A percentile compares a stretch with the other conserved stretches of the same genome.
Conservation (phyloP, 805 yeast species). For the Wickerhamiella galacta region DNA sequence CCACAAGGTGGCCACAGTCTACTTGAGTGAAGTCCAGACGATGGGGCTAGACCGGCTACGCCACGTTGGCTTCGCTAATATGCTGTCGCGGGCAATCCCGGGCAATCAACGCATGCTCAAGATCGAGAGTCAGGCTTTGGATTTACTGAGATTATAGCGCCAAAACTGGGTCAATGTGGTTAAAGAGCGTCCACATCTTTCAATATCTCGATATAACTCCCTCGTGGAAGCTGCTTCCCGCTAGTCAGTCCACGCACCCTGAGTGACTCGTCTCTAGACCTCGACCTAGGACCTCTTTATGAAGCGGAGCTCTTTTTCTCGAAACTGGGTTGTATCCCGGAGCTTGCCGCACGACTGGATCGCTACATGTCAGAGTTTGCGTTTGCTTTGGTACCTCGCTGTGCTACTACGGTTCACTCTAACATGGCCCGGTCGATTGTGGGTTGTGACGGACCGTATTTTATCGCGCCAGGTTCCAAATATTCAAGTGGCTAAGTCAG, state of each 20-base stretch:
- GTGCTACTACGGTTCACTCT: too few relatives aligned
- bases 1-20: slow-evolving; percentile 73
- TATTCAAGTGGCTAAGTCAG: slow-evolving; percentile 46
- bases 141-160: slow-evolving; percentile 38
- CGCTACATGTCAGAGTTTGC: background rate
- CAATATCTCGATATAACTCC: slow-evolving; percentile 58
- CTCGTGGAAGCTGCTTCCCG: slow-evolving; percentile 71
- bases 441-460: slow-evolving; percentile 66
- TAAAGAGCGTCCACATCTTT: slow-evolving; percentile 28
- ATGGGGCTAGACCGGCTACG: slow-evolving; percentile 49
- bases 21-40: slow-evolving; percentile 57
- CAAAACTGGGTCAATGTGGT: slow-evolving; percentile 41
- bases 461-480: slow-evolving; percentile 43
- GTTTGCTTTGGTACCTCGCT: background rate
- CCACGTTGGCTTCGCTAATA: slow-evolving; percentile 56
- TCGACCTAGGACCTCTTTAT: slow-evolving; percentile 57
- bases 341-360: slow-evolving; percentile 22
- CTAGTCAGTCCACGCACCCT: slow-evolving; percentile 33
- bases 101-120: slow-evolving; percentile 27
- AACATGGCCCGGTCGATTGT: slow-evolving; percentile 30
- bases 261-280: slow-evolving; percentile 28
- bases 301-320: slow-evolving; percentile 73
- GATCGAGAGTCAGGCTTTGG: slow-evolving; percentile 42
- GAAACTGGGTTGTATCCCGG: slow-evolving; percentile 48
- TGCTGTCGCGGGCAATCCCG: slow-evolving; percentile 63